These are phyloP conservation scores for Exsudoporus frostii DNA, from an alignment of 768 basidiomycete species.

Conservation along the genomic window DNA sequence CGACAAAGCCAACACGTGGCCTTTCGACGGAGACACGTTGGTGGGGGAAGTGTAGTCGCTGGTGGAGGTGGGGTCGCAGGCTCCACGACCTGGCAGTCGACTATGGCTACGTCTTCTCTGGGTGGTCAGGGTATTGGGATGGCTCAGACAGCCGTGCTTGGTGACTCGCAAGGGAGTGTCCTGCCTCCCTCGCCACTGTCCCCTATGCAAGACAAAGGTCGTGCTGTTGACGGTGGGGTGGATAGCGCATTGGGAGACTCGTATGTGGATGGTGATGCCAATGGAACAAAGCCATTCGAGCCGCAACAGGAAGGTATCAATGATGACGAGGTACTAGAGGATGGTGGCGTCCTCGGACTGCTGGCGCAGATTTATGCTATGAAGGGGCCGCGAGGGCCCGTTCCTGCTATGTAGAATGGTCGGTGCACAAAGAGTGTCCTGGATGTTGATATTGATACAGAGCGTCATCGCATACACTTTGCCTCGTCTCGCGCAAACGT, in stretches of 20 bases:
- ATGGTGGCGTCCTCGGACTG: constrained; percentile 82
- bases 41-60: constrained; percentile 28
- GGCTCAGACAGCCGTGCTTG: constrained; percentile 70
- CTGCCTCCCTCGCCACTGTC: constrained; percentile 7
- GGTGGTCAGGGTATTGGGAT: constrained; percentile 40
- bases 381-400: constrained; percentile 43
- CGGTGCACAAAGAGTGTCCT: not conserved
- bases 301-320: constrained; percentile 48
- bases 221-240: constrained; percentile 52
- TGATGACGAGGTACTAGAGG: constrained; percentile 64
- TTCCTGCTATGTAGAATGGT: constrained; percentile 40
- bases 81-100: constrained; percentile 47
- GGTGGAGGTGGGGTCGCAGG: constrained; percentile 46
- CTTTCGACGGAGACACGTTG: constrained; percentile 36
- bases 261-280: constrained; percentile 65
- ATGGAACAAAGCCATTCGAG: constrained; percentile 37
- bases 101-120: constrained; percentile 43
- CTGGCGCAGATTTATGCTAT: constrained; percentile 83
- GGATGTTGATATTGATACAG: not conserved
- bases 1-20: constrained; percentile 63
- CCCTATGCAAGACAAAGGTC: constrained; percentile 44
- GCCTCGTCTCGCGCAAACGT: not conserved
- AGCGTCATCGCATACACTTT: not conserved
- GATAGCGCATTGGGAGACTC: constrained; percentile 60
- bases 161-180: constrained; percentile 69